These are phyloP conservation scores for Candida insectalens DNA, from an alignment of 805 yeast genomes.

Conservation along the genomic window DNA sequence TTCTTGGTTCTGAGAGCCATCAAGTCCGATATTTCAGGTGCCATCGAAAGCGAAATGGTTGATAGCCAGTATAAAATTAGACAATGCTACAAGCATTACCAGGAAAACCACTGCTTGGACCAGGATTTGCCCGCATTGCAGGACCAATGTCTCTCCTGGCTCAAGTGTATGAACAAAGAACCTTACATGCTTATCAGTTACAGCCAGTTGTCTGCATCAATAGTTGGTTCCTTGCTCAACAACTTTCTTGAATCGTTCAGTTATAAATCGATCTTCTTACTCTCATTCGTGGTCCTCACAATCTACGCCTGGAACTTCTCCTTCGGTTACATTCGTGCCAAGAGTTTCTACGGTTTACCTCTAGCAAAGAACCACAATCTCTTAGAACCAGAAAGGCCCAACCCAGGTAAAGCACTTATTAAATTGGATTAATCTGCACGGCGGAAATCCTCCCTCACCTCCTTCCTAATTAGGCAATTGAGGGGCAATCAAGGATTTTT, in stretches of 20 bases:
- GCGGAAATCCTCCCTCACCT: too few relatives aligned
- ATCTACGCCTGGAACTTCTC: conserved; percentile 54
- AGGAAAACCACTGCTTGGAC: conserved; percentile 48
- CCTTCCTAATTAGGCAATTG: background rate
- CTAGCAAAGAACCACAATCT: background rate
- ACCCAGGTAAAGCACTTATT: too few relatives aligned
- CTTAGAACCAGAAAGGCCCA: too few relatives aligned
- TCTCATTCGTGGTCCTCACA: conserved; percentile 18
- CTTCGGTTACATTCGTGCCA: conserved; percentile 54
- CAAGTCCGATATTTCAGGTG: conserved; percentile 41
- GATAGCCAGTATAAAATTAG: conserved; percentile 41
- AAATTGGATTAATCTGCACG: too few relatives aligned
- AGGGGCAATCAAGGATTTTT: background rate
- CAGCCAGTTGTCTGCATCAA: conserved; percentile 50
- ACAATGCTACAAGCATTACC: conserved; percentile 41
- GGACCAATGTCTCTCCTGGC: conserved; percentile 51
- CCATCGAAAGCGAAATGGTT: conserved; percentile 37
- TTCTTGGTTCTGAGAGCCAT: conserved; percentile 25
- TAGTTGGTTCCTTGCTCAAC: conserved; percentile 51
- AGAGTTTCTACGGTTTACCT: conserved; percentile 2
- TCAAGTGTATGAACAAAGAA: conserved; percentile 54
- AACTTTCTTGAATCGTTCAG: conserved; percentile 63
- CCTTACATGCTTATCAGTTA: conserved; percentile 38
- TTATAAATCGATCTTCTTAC: conserved; percentile 27
- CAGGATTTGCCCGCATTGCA: conserved; percentile 49